Percentiles rank a stretch among this genome's conserved stretches.
Conservation (phyloP, 495 filamentous ascomycete genomes). For the Daldinia decipiens region DNA sequence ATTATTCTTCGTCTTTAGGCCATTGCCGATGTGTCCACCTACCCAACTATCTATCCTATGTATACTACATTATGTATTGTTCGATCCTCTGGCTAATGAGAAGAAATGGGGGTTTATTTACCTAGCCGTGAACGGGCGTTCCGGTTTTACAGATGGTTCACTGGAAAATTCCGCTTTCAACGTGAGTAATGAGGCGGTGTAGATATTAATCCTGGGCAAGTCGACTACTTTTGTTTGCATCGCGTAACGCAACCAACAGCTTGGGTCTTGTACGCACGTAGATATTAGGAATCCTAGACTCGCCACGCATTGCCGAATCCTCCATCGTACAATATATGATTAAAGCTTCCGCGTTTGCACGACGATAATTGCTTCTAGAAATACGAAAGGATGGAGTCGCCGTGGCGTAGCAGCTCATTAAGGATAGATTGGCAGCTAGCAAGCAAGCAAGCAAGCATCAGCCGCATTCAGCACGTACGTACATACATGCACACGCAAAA, state of each 20-base stretch:
- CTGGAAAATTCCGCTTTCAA: constrained; percentile 15
- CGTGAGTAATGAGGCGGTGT: constrained; percentile 35
- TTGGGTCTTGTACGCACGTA: constrained; percentile 18
- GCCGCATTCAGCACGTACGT: constrained; percentile 20
- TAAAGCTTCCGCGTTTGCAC: neutral
- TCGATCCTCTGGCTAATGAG: constrained; percentile 23
- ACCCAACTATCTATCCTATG: constrained; percentile 12
- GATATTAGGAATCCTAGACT: neutral
- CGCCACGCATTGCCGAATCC: neutral
- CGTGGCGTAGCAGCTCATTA: constrained; percentile 27
- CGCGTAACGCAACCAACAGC: constrained; percentile 13
- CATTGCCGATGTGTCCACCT: constrained; percentile 3
- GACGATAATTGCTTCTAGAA: constrained; percentile 19
- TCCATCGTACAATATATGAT: neutral
- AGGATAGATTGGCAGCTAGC: constrained; percentile 9
- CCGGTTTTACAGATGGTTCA: constrained; percentile 34
- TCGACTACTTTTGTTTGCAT: constrained; percentile 13
- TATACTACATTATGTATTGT: constrained; percentile 14
- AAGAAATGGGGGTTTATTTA: constrained; percentile 1
- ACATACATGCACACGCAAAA: neutral
- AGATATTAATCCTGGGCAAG: constrained; percentile 18
- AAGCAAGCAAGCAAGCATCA: constrained; percentile 8
- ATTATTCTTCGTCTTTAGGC: constrained; percentile 1
- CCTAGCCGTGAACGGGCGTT: constrained; percentile 23
- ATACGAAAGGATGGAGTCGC: constrained; percentile 27